Conservation (phyloP, 495 filamentous ascomycete genomes). For the Aspergillus baeticus region DNA sequence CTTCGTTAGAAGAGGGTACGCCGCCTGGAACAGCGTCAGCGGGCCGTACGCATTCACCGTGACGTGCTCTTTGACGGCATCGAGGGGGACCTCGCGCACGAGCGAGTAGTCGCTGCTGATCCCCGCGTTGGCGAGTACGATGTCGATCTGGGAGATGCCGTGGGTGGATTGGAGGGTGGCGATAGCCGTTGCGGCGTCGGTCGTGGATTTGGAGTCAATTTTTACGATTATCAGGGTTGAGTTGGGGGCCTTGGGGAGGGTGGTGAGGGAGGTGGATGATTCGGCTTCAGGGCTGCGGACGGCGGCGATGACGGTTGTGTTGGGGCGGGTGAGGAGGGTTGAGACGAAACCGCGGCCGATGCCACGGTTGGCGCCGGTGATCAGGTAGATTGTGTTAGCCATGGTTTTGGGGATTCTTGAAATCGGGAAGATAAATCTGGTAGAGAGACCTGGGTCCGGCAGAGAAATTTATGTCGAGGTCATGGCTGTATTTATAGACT, state of each 20-base stretch:
- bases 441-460: no score
- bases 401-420: neutral
- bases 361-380: constrained; percentile 8
- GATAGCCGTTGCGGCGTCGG: neutral
- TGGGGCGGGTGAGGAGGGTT: neutral
- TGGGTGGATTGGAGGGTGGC: neutral
- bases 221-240: neutral
- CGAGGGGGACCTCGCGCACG: neutral
- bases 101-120: neutral
- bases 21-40: neutral
- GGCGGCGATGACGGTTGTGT: constrained; percentile 8
- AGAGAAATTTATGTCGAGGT: no score
- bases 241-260: neutral
- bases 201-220: neutral
- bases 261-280: neutral
- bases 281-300: neutral
- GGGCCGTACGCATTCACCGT: neutral
- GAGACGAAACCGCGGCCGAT: constrained; percentile 2
- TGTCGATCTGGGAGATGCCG: neutral
- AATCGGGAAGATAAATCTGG: no score
- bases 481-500: no score
- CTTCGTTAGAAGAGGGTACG: neutral
- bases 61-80: neutral
- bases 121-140: constrained; percentile 3
- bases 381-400: constrained; percentile 3